These are phyloP conservation scores for Boechera stricta DNA, from an alignment of 345 rosid genomes.

Conservation along the genomic window DNA sequence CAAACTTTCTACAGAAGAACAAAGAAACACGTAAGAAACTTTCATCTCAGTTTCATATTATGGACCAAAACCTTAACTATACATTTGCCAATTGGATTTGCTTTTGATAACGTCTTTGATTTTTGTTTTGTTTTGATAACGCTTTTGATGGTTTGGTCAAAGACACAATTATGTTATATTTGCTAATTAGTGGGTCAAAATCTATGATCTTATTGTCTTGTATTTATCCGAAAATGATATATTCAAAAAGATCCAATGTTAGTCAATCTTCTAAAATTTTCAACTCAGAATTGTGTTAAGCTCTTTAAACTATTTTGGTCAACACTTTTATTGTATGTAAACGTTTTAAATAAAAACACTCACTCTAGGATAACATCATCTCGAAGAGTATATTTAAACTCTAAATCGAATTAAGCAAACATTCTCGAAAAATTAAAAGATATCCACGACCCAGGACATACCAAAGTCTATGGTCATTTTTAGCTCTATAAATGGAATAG, in stretches of 20 bases:
- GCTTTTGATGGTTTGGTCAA: slow-evolving; percentile 41
- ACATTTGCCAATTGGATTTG: slow-evolving; percentile 30
- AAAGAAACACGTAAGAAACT: slow-evolving; percentile 47
- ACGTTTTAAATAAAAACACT: slow-evolving; percentile 16
- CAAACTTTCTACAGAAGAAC: slow-evolving; percentile 36
- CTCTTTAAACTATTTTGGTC: slow-evolving; percentile 8
- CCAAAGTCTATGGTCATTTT: neutral
- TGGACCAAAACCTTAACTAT: slow-evolving; percentile 32
- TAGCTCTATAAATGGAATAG: neutral
- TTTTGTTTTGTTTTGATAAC: slow-evolving; percentile 39
- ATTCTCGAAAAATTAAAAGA: neutral
- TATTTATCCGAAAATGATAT: slow-evolving; percentile 38
- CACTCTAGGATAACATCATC: slow-evolving; percentile 4
- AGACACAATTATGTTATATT: slow-evolving; percentile 38
- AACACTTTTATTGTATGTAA: slow-evolving; percentile 7
- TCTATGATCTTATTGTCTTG: slow-evolving; percentile 20
- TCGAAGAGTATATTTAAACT: neutral
- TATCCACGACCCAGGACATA: neutral
- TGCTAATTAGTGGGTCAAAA: slow-evolving; percentile 35
- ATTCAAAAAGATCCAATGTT: slow-evolving; percentile 23
- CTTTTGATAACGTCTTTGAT: slow-evolving; percentile 43
- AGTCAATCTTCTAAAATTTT: slow-evolving; percentile 14
- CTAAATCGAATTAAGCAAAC: slow-evolving; percentile 4
- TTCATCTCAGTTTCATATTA: slow-evolving; percentile 31
- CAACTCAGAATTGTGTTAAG: slow-evolving; percentile 4